These are phyloP conservation scores for Echites panduratus DNA, from an alignment of 257 asterid genomes.

Conservation along the genomic window DNA sequence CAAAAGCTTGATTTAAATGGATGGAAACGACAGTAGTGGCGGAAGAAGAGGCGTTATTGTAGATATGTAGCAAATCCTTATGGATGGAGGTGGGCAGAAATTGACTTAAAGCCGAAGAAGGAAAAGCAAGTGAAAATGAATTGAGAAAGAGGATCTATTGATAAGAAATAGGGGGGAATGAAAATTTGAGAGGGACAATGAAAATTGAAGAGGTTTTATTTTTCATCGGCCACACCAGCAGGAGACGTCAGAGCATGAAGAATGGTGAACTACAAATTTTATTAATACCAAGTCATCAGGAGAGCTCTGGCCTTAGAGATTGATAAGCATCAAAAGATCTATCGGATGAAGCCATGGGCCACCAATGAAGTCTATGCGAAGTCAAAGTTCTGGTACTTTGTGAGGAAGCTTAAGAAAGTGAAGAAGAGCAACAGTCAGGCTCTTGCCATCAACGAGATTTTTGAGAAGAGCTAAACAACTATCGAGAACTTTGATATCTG, in stretches of 20 bases:
- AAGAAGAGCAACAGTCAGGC: slow-evolving; percentile 85
- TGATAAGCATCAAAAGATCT: slow-evolving; percentile 80
- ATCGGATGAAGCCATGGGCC: slow-evolving; percentile 93
- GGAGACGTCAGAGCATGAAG: slow-evolving; percentile 18
- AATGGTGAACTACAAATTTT: slow-evolving; percentile 65
- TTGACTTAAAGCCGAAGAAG: too few relatives aligned
- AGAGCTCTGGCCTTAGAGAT: slow-evolving; percentile 79
- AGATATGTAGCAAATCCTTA: too few relatives aligned
- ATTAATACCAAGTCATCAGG: slow-evolving; percentile 93
- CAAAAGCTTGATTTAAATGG: too few relatives aligned
- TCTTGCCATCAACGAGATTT: slow-evolving; percentile 89
- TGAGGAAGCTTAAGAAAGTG: slow-evolving; percentile 90
- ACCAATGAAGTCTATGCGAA: slow-evolving; percentile 92
- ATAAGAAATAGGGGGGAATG: too few relatives aligned
- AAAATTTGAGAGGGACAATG: too few relatives aligned
- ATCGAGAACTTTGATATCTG: slow-evolving; percentile 84
- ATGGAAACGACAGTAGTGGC: too few relatives aligned
- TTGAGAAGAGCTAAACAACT: slow-evolving; percentile 82
- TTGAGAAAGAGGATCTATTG: too few relatives aligned
- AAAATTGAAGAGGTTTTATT: too few relatives aligned
- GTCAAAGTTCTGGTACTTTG: slow-evolving; percentile 82
- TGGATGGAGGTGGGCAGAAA: too few relatives aligned
- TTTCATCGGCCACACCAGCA: slow-evolving; percentile 18
- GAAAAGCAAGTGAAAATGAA: too few relatives aligned
- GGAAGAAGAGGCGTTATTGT: too few relatives aligned